Percentiles rank a stretch among this genome's conserved stretches.
Conservation (phyloP, 1,284 basidiomycete genomes). For the Boletus holoroseus region DNA sequence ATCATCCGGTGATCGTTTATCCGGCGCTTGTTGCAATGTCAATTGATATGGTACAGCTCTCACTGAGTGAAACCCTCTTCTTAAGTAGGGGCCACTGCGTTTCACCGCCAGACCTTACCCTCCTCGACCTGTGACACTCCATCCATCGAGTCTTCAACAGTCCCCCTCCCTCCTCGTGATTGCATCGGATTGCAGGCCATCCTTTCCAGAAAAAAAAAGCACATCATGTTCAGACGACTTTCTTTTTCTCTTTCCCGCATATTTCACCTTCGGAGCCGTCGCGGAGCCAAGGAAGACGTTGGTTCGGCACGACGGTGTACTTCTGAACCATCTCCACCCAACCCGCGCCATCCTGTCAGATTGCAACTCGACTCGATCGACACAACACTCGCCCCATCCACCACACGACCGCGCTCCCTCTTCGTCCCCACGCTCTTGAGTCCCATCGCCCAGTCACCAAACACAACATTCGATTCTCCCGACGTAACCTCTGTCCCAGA, state of each 20-base stretch:
- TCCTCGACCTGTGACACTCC: neutral
- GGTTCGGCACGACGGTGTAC: neutral
- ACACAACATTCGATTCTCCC: neutral
- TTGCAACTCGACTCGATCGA: neutral
- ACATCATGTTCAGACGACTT: constrained; percentile 20
- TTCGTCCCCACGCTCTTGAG: neutral
- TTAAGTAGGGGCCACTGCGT: constrained; percentile 2
- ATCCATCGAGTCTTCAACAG: neutral
- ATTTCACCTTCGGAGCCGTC: constrained; percentile 17
- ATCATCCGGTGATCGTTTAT: constrained; percentile 1
- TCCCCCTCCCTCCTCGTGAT: neutral
- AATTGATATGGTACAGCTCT: constrained; percentile 4
- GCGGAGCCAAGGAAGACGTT: neutral
- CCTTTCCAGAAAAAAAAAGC: neutral
- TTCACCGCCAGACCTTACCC: neutral
- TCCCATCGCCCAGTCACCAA: neutral
- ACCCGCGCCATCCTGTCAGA: neutral
- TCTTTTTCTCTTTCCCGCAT: constrained; percentile 14
- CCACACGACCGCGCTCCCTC: neutral
- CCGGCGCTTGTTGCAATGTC: neutral
- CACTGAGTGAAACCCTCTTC: neutral
- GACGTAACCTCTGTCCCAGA: neutral
- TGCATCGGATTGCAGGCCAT: constrained; percentile 21
- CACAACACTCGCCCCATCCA: neutral
- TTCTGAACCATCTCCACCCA: neutral